A percentile compares a stretch with the other conserved stretches of the same genome.
These are phyloP conservation scores for Solanum clarkiae DNA, from an alignment of 257 asterid genomes.

Conservation along the genomic window DNA sequence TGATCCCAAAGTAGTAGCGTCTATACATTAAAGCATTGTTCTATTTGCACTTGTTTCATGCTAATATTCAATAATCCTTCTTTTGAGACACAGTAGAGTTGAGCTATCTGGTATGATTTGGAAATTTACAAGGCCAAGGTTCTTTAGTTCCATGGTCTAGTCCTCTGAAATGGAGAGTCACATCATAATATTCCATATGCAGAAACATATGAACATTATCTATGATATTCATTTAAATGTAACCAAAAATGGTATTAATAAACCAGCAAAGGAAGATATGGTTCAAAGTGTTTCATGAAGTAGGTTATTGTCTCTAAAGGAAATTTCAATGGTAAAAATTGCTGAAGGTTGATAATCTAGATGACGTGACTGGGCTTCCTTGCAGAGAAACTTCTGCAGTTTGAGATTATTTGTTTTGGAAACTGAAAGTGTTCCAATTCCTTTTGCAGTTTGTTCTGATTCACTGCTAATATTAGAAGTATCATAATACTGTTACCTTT, in stretches of 20 bases:
- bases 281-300: neutral
- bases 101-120: neutral
- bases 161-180: neutral
- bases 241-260: neutral
- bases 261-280: neutral
- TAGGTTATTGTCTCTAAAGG: neutral
- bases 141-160: neutral
- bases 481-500: neutral
- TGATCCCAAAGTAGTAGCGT: neutral
- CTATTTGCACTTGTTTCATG: neutral
- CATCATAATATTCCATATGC: neutral
- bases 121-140: neutral
- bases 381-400: neutral
- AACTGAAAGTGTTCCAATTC: neutral
- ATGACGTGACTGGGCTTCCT: neutral
- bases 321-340: neutral
- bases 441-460: neutral
- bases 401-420: neutral
- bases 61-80: neutral
- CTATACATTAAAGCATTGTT: neutral
- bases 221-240: neutral
- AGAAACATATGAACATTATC: neutral
- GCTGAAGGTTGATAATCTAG: neutral
- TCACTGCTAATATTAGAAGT: neutral
- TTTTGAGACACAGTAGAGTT: neutral